phyloP scores from a whole-genome alignment of 352 stramenopile genomes.

The Phytopythium oedochilum region DNA sequence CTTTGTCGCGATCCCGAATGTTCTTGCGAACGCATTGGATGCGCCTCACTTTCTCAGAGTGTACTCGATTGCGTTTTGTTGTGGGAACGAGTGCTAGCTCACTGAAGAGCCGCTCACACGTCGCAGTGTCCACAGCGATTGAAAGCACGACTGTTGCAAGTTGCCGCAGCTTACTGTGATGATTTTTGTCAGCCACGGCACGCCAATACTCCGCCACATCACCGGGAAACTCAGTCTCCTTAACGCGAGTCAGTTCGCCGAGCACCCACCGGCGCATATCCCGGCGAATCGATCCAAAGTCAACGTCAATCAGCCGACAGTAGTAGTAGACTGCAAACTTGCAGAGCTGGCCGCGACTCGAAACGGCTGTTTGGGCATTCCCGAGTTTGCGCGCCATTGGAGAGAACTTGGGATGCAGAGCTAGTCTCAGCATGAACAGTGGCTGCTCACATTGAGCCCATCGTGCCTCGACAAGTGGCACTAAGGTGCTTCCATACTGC shows the following conservation, averaged over 20 bases:
- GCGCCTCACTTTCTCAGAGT: not conserved
- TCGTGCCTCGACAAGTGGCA: not conserved
- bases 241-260: not conserved
- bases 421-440: not conserved
- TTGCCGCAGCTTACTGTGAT: not conserved
- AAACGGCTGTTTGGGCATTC: not conserved
- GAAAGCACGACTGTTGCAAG: not conserved
- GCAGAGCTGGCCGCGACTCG: not conserved
- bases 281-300: not conserved
- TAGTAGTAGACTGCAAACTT: not conserved
- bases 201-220: not conserved
- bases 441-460: not conserved
- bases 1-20: not conserved
- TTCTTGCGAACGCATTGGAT: not conserved
- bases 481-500: not conserved
- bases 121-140: not conserved
- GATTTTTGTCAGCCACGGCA: not conserved
- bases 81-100: not conserved
- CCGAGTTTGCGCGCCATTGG: not conserved
- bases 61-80: not conserved
- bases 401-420: not conserved
- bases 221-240: not conserved
- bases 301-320: not conserved
- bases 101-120: not conserved
- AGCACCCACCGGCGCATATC: not conserved